Evolutionary conservation across 164 flowering plant genomes (phyloP), one percentile per base, ranked within the genome.

Genomic region (Taxillus chinensis): DNA sequence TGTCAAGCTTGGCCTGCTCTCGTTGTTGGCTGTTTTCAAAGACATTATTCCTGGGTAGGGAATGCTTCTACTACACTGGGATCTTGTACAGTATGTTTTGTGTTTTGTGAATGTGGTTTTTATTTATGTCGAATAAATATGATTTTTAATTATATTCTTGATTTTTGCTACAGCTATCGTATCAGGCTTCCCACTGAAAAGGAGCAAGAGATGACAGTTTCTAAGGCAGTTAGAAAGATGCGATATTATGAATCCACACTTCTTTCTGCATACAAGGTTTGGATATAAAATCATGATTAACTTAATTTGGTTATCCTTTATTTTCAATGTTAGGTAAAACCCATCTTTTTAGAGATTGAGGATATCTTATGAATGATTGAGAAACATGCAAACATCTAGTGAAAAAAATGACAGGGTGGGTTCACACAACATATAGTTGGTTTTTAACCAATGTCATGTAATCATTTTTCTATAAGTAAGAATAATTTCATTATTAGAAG

Each of bases 171-270:
- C 85, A 93, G 98, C 46, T 90, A 89, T 65, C 92, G 96, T 45
- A 91, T 95, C 57, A 79, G 99, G 80, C 93, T 91, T 63, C 99
- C 99, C 12, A 89, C 96, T 65, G 96, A 89, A 62, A 95, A 95
- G 78, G 99, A 95, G 80, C 67, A 75, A 61, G 86, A 84, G 67
- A 89, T 89, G 95, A 81, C 64, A 53, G 88, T 95, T 54, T 89
- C 99, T 0, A 91, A 91, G 82, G 88, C 68, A 62, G 88, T 91
- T 55, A 82, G 77, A 61, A 91, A 87, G 76, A 85, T 73, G 81
- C 89, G 99, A 46, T 78, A 52, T 70, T 87, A 80, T 77, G 99
- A 95, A 67, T 79, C 96, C 55, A 89, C 89, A 7, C 90, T 91
- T 69, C 68, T 95, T 45, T 73, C 82, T 40, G 72, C 85, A 40